These are phyloP conservation scores for Colletotrichum sp. DNA, from an alignment of 2,329 filamentous ascomycete genomes.

Conservation along the genomic window DNA sequence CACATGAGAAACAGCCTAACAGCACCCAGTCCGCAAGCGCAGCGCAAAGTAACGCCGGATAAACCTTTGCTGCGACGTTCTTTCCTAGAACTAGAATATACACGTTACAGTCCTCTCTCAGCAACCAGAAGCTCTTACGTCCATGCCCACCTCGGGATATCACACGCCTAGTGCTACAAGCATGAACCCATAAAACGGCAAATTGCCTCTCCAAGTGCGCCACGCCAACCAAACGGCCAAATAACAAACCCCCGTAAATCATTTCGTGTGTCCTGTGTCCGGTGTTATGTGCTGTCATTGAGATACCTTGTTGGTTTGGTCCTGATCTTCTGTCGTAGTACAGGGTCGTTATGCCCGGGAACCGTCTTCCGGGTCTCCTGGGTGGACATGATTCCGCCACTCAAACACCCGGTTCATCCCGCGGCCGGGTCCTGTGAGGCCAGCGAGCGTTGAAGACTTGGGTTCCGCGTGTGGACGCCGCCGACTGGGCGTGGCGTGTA, in stretches of 20 bases:
- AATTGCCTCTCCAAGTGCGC: neutral
- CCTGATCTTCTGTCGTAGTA: constrained; percentile 1
- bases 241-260: neutral
- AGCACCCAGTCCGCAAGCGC: neutral
- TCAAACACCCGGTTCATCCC: constrained; percentile 54
- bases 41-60: neutral
- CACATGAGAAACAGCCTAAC: constrained; percentile 2
- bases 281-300: neutral
- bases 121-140: neutral
- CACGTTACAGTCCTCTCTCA: neutral
- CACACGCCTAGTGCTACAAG: constrained; percentile 6
- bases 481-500: constrained; percentile 31
- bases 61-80: neutral
- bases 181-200: constrained; percentile 2
- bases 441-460: constrained; percentile 50
- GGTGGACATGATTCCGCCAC: constrained; percentile 53
- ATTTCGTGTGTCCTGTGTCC: neutral
- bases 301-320: neutral
- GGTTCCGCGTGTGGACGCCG: constrained; percentile 30
- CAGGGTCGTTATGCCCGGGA: neutral
- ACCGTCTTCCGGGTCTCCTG: constrained; percentile 41
- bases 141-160: neutral
- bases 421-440: constrained; percentile 47
- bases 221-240: neutral
- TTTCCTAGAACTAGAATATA: neutral